A percentile compares a stretch with the other conserved stretches of the same genome.
These are phyloP conservation scores for Neurospora sp. DNA, from an alignment of 495 filamentous ascomycete genomes.

Conservation along the genomic window DNA sequence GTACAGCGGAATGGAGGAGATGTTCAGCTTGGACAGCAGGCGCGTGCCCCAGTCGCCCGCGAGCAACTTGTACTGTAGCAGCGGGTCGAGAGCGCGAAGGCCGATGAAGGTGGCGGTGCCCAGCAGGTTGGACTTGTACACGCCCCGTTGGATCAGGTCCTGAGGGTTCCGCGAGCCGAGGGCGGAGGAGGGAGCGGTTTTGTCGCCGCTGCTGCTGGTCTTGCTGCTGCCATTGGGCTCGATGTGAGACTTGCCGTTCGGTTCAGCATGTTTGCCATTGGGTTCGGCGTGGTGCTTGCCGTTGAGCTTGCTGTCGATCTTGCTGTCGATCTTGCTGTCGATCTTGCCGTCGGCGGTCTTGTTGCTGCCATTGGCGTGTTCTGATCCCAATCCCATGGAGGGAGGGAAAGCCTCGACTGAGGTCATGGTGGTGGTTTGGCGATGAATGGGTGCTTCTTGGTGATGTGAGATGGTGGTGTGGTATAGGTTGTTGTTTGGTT, in stretches of 20 bases:
- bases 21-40: conserved; percentile 12
- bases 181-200: background rate
- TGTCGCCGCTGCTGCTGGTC: background rate
- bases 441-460: background rate
- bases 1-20: conserved; percentile 7
- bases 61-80: conserved; percentile 46
- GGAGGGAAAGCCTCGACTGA: background rate
- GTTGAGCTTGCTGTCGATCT: background rate
- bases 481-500: background rate
- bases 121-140: conserved; percentile 31
- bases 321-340: background rate
- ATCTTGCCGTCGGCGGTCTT: background rate
- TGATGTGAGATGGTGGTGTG: background rate
- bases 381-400: background rate
- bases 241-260: background rate
- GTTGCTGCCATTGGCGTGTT: background rate
- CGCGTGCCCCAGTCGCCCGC: conserved; percentile 14
- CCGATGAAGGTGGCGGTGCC: conserved; percentile 47
- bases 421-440: background rate
- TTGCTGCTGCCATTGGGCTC: background rate
- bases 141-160: conserved; percentile 26
- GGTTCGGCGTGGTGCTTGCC: background rate
- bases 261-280: background rate
- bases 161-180: background rate
- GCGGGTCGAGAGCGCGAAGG: conserved; percentile 45